A percentile compares a stretch with the other conserved stretches of the same genome.
phyloP scores from a whole-genome alignment of 331 rosid species.

The Acacia pycnantha region DNA sequence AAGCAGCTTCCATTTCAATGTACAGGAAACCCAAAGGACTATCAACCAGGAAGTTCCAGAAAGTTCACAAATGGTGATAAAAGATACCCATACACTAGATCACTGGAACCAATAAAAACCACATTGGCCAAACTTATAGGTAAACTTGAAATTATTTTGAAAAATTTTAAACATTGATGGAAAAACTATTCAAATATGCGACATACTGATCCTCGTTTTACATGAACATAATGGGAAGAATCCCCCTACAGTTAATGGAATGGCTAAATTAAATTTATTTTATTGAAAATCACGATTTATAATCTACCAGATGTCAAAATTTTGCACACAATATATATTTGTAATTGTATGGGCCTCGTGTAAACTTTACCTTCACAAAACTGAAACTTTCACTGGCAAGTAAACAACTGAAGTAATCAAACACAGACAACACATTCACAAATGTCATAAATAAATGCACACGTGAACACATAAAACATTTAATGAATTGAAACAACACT shows the following conservation, averaged over 20 bases:
- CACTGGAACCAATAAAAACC: not conserved
- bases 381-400: constrained; percentile 2
- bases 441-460: not conserved
- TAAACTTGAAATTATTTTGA: not conserved
- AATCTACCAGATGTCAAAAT: constrained; percentile 9
- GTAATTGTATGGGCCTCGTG: not conserved
- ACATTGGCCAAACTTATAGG: not conserved
- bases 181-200: not conserved
- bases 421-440: not conserved
- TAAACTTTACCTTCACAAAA: constrained; percentile 6
- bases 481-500: not conserved
- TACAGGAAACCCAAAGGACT: not conserved
- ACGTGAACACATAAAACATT: not conserved
- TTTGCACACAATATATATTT: not conserved
- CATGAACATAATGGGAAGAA: not conserved
- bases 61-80: not conserved
- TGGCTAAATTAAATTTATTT: not conserved
- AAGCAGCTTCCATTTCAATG: not conserved
- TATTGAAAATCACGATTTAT: not conserved
- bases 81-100: not conserved
- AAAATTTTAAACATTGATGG: not conserved
- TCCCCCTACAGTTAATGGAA: not conserved
- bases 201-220: not conserved
- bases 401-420: not conserved
- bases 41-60: not conserved